Percentiles rank a stretch among this genome's conserved stretches.
Evolutionary conservation across 768 basidiomycete genomes (phyloP).

Genomic region (Exsudoporus frostii): DNA sequence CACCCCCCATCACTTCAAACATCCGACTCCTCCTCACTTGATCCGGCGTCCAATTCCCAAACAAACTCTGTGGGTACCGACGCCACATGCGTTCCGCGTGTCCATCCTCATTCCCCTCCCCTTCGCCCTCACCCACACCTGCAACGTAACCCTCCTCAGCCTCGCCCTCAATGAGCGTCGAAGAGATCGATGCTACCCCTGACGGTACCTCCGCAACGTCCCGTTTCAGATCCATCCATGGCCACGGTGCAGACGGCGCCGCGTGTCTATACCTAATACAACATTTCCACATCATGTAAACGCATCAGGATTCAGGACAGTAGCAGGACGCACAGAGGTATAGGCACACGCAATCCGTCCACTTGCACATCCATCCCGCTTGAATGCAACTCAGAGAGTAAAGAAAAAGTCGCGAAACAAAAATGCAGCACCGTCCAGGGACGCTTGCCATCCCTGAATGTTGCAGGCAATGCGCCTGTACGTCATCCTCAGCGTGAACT

Average conservation of each 20-base stretch:
- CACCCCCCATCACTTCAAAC: too few relatives aligned
- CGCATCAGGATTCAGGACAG: too few relatives aligned
- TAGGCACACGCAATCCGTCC: background rate
- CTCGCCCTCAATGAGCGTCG: background rate
- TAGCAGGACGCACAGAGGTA: background rate
- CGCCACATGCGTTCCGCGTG: too few relatives aligned
- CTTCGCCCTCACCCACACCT: background rate
- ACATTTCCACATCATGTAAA: too few relatives aligned
- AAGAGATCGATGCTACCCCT: background rate
- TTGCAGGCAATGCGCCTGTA: background rate
- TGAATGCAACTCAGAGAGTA: background rate
- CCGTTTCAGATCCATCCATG: constrained; percentile 26
- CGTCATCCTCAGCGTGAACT: background rate
- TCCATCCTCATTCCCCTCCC: too few relatives aligned
- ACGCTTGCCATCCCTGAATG: background rate
- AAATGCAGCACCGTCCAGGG: background rate
- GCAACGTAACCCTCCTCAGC: background rate
- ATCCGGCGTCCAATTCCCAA: too few relatives aligned
- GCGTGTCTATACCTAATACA: constrained; percentile 15
- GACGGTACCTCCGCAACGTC: background rate
- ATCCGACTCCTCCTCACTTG: too few relatives aligned
- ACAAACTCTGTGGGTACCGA: too few relatives aligned
- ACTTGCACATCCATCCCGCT: background rate
- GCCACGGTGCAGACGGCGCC: constrained; percentile 33
- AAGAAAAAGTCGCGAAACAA: background rate